Base-by-base conservation (phyloP, 371 early-diverging fungal genomes). In the Mucor racemosus region DNA sequence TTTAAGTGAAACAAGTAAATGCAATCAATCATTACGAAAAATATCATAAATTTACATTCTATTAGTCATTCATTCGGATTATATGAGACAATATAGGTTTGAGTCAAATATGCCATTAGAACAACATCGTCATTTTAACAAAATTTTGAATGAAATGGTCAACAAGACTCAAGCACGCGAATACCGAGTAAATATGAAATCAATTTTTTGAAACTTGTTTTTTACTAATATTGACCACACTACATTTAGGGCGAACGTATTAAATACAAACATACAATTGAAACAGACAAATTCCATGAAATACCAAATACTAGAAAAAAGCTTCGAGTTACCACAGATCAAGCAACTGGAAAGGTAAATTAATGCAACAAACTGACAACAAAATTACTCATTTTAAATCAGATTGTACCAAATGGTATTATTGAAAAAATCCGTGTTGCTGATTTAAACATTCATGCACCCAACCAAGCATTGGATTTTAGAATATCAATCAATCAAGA, bases 401-500 rank as follows among this genome's bases (percentile, higher is more conserved):
- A 84, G 74, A 75, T 90, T 65, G 68, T 90, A 1, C 78, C 84
- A 1, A 82, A 86, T 55, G 88, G 89, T 15, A 84, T 85, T 34
- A 81, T 93, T 13, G 85, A 87, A 61, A 93, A 93, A 69, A 77
- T 73, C 15, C 77, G 88, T 44, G 62, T 93, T 10, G 90, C 87
- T 0, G 84, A 91, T 67, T 77, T 93, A 9, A 87, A 93, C 64
- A 85, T 93, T 10, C 88, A 83, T 66, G 87, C 91, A 35, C 93
- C 93, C 33, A 77, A 80, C 50, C 86, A 86, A 36, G 78, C 84
- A 15, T 78, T 93, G 39, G 93, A 93, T 67, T 91, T 84, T 66
- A 84, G 93, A 54, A 87, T 93, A 59, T 85, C 92, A 1, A 86
- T 92, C 66, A 93, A 90, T 64, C 60, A 84, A 39, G 93, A 93